Percentiles rank a stretch among this genome's conserved stretches.
These are phyloP conservation scores for Phytophthora capsici DNA, from an alignment of 352 stramenopile genomes.

Conservation along the genomic window DNA sequence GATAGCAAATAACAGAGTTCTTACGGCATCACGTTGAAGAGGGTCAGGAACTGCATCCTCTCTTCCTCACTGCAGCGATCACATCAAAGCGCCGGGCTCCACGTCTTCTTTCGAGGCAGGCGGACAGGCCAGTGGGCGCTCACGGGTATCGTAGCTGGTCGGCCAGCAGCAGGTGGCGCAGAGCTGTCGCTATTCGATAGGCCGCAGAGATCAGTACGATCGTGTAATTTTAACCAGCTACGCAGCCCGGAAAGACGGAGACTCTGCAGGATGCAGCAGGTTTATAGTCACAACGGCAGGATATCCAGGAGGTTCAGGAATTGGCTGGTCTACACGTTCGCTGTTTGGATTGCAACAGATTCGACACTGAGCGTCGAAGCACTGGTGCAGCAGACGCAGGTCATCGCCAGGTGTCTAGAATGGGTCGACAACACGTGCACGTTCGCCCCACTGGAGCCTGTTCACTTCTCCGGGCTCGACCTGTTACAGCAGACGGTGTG, in stretches of 20 bases:
- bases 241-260: not conserved
- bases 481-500: constrained; percentile 73
- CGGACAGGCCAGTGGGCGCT: constrained; percentile 4
- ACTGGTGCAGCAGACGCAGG: constrained; percentile 64
- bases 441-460: constrained; percentile 56
- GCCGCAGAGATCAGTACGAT: constrained; percentile 1
- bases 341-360: constrained; percentile 12
- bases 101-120: constrained; percentile 1
- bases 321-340: constrained; percentile 5
- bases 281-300: constrained; percentile 9
- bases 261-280: constrained; percentile 3
- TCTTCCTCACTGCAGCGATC: constrained; percentile 19
- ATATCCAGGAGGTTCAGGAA: constrained; percentile 14
- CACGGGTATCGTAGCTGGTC: constrained; percentile 1
- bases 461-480: constrained; percentile 54
- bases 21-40: constrained; percentile 7
- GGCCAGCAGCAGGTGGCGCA: constrained; percentile 3
- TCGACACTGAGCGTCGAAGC: constrained; percentile 16
- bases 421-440: constrained; percentile 62
- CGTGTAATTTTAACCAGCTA: constrained; percentile 1
- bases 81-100: constrained; percentile 15
- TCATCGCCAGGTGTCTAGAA: constrained; percentile 61
- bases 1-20: constrained; percentile 8
- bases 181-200: not conserved
- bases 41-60: constrained; percentile 9